These are phyloP conservation scores for Phytopythium helicoides DNA, from an alignment of 352 stramenopile species.

Conservation along the genomic window DNA sequence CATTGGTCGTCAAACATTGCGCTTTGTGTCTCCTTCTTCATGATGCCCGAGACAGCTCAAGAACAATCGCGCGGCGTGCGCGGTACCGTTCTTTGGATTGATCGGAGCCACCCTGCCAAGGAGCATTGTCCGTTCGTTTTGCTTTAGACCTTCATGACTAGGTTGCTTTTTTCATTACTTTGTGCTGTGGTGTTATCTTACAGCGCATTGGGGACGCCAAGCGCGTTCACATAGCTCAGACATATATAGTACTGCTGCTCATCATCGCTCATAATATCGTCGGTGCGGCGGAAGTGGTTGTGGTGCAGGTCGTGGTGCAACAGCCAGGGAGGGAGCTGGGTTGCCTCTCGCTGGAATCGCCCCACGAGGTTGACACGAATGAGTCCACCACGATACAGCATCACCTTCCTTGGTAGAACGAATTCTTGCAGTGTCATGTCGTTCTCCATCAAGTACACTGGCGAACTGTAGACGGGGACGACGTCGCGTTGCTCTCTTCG, in stretches of 20 bases:
- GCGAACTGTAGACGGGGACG: constrained; percentile 52
- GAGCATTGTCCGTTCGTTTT: too few species aligned
- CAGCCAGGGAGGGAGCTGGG: constrained; percentile 41
- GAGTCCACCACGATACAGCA: constrained; percentile 33
- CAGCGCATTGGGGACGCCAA: constrained; percentile 6
- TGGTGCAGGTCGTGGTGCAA: constrained; percentile 20
- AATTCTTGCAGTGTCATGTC: constrained; percentile 75
- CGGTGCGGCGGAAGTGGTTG: constrained; percentile 16
- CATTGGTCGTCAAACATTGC: too few species aligned
- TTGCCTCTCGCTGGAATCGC: constrained; percentile 71
- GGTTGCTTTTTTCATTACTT: too few species aligned
- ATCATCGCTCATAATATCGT: constrained; percentile 21
- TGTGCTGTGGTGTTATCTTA: constrained; percentile 6
- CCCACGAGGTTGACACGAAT: constrained; percentile 63
- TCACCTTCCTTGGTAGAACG: constrained; percentile 44
- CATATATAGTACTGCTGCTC: constrained; percentile 79
- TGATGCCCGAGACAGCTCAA: too few species aligned
- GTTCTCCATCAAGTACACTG: constrained; percentile 54
- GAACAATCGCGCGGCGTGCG: too few species aligned
- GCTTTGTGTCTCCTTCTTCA: too few species aligned
- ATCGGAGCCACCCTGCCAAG: too few species aligned
- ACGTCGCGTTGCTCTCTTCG: constrained; percentile 13
- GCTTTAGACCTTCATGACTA: too few species aligned
- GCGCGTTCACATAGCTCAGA: constrained; percentile 67
- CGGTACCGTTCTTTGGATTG: too few species aligned